A percentile compares a stretch with the other conserved stretches of the same genome.
These are phyloP conservation scores for Funneliformis geosporum DNA, from an alignment of 192 early-diverging fungal species.

Conservation along the genomic window DNA sequence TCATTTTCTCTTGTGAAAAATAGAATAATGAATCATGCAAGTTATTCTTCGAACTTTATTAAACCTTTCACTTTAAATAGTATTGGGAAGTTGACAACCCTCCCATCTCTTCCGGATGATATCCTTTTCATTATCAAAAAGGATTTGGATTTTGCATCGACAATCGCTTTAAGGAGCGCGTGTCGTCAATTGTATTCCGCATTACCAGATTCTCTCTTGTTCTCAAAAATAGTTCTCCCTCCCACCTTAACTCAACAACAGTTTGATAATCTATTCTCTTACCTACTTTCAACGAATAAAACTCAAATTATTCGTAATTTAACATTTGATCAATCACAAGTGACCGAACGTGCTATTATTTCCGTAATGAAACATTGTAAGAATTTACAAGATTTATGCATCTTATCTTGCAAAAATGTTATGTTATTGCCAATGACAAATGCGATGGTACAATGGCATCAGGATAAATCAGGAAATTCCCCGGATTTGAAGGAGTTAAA, in stretches of 20 bases:
- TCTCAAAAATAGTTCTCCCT: not conserved
- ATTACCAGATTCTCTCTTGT: not conserved
- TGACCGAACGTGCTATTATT: not conserved
- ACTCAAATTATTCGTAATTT: conserved; percentile 4
- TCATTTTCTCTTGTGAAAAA: no score
- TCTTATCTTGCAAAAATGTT: not conserved
- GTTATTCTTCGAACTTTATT: no score
- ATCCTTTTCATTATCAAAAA: conserved; percentile 7
- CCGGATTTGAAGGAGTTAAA: conserved; percentile 4
- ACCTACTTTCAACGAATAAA: not conserved
- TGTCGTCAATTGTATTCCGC: not conserved
- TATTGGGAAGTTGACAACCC: not conserved
- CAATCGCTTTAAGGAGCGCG: not conserved
- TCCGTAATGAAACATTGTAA: not conserved
- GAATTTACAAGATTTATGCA: not conserved
- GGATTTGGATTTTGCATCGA: conserved; percentile 13
- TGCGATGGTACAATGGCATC: not conserved
- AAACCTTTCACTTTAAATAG: not conserved
- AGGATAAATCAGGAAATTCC: conserved; percentile 12
- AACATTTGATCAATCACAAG: conserved; percentile 2
- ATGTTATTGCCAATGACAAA: conserved; percentile 6
- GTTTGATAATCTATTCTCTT: not conserved
- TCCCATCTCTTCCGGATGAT: conserved; percentile 5
- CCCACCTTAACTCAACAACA: not conserved
- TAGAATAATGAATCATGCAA: no score